A percentile compares a stretch with the other conserved stretches of the same genome.
Conservation (phyloP, 148 eudicot species). For the Diospyros kaki region DNA sequence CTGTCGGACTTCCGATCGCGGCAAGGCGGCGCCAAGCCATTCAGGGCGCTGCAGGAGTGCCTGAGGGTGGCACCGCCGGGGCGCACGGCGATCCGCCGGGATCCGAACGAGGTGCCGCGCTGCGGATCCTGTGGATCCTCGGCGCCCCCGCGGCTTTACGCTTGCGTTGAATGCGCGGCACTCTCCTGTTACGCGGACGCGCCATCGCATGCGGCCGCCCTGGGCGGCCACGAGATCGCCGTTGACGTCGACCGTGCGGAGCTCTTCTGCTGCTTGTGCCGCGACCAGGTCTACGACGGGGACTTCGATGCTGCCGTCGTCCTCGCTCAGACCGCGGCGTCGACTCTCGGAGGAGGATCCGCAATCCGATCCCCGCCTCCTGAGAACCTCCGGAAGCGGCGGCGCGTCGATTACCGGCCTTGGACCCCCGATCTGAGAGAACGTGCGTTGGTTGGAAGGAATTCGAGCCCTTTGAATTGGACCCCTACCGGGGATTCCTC, state of each 20-base stretch:
- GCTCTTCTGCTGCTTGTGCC: slow-evolving; percentile 60
- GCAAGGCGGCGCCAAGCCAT: slow-evolving; percentile 37
- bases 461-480: slow-evolving; percentile 29
- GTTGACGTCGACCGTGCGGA: slow-evolving; percentile 66
- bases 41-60: slow-evolving; percentile 38
- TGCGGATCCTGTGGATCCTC: slow-evolving; percentile 14
- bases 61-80: slow-evolving; percentile 48
- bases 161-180: slow-evolving; percentile 55
- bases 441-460: slow-evolving; percentile 28
- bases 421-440: slow-evolving; percentile 58
- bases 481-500: slow-evolving; percentile 14
- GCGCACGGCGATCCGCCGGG: slow-evolving; percentile 44
- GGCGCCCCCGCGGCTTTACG: slow-evolving; percentile 40
- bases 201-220: slow-evolving; percentile 28
- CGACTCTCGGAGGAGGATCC: slow-evolving; percentile 14
- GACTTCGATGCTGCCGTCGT: slow-evolving; percentile 58
- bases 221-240: slow-evolving; percentile 42
- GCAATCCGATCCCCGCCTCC: slow-evolving; percentile 17
- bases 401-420: slow-evolving; percentile 56
- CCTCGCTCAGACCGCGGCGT: slow-evolving; percentile 25
- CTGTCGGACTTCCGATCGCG: slow-evolving; percentile 45
- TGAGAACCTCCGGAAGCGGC: slow-evolving; percentile 53
- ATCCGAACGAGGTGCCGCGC: slow-evolving; percentile 27
- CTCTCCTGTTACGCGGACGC: slow-evolving; percentile 52
- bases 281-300: slow-evolving; percentile 58